A percentile compares a stretch with the other conserved stretches of the same genome.
Conservation (phyloP, 306 rosid genomes). For the Mimosa pudica region DNA sequence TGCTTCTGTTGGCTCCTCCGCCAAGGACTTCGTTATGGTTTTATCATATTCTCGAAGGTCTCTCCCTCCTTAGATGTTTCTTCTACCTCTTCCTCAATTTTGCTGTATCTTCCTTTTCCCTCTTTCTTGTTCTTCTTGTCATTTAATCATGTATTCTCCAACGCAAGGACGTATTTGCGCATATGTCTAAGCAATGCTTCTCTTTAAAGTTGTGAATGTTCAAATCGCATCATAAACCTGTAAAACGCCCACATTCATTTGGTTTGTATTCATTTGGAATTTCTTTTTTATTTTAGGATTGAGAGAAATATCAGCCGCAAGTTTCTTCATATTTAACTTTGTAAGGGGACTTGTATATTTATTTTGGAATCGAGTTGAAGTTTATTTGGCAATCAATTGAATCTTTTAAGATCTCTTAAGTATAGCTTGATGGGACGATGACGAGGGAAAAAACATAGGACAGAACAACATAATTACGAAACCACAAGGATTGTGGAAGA, state of each 20-base stretch:
- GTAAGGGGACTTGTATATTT: neutral
- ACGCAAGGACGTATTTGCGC: neutral
- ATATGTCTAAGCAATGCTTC: neutral
- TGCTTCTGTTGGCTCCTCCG: conserved; percentile 86
- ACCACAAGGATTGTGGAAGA: neutral
- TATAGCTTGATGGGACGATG: neutral
- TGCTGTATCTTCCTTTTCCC: neutral
- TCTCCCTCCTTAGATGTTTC: conserved; percentile 37
- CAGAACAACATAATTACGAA: neutral
- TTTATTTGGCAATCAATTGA: neutral
- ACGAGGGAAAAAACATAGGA: neutral
- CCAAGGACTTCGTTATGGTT: conserved; percentile 96
- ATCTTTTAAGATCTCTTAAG: neutral
- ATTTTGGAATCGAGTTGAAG: neutral
- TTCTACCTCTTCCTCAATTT: conserved; percentile 27
- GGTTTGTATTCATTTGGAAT: neutral
- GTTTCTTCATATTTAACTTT: neutral
- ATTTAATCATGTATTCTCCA: neutral
- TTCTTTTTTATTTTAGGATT: neutral
- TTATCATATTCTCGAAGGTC: conserved; percentile 76
- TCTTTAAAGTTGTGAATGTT: conserved; percentile 8
- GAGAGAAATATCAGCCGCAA: neutral
- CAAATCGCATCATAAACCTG: neutral
- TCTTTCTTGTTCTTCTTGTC: conserved; percentile 10
- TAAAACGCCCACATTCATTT: neutral